Evolutionary conservation across 2,329 filamentous ascomycete species (phyloP).

Genomic region (Dothiorella sarmentorum): DNA sequence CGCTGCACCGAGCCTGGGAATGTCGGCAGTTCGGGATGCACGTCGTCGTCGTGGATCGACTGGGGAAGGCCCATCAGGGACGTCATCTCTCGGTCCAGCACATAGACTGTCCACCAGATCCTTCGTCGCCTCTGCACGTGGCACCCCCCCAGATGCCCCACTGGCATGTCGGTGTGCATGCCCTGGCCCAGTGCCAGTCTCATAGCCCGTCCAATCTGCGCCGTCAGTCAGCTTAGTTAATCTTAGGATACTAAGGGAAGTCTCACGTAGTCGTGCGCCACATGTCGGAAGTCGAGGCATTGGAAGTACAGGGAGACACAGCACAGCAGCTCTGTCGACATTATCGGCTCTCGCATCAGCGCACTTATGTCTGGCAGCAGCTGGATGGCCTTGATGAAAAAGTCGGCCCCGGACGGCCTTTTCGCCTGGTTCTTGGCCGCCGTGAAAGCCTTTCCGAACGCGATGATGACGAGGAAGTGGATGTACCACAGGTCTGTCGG

Average conservation of each 20-base stretch:
- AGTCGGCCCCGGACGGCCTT: constrained; percentile 46
- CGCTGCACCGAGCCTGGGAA: constrained; percentile 41
- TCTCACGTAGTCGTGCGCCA: constrained; percentile 46
- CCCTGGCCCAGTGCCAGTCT: constrained; percentile 49
- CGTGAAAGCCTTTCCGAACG: constrained; percentile 55
- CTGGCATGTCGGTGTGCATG: constrained; percentile 53
- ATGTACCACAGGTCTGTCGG: constrained; percentile 47
- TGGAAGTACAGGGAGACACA: constrained; percentile 54
- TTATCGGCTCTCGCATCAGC: constrained; percentile 39
- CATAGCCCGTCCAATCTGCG: constrained; percentile 51
- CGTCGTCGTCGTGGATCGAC: constrained; percentile 50
- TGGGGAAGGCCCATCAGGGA: constrained; percentile 53
- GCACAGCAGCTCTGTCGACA: constrained; percentile 50
- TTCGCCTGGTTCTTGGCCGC: constrained; percentile 32
- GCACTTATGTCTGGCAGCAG: constrained; percentile 17
- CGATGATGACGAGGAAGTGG: constrained; percentile 53
- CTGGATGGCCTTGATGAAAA: constrained; percentile 39
- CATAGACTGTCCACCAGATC: constrained; percentile 55
- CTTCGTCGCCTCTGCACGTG: constrained; percentile 47
- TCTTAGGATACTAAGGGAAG: no score
- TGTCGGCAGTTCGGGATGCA: constrained; percentile 46
- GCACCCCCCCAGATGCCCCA: constrained; percentile 39
- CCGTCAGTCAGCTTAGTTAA: background rate
- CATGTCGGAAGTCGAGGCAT: constrained; percentile 47
- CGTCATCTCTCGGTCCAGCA: constrained; percentile 54